Conservation (phyloP, 2,329 filamentous ascomycete genomes). For the Pseudogymnoascus sp. region DNA sequence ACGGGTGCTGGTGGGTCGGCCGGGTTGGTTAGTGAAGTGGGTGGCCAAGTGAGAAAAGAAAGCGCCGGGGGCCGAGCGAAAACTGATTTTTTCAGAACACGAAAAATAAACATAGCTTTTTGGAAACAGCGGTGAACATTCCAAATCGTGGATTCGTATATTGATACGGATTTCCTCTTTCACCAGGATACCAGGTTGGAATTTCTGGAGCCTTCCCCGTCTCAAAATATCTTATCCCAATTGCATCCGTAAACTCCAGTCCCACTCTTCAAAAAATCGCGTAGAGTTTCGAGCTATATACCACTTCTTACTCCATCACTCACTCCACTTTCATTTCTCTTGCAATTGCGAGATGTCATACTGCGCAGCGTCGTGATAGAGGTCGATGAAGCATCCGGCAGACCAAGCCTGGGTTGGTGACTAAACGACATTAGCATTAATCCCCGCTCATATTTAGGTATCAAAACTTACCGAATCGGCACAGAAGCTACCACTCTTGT, state of each 20-base stretch:
- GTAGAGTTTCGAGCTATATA: neutral
- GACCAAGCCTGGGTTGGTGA: constrained; percentile 97
- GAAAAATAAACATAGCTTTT: neutral
- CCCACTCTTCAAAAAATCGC: neutral
- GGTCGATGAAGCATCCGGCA: constrained; percentile 83
- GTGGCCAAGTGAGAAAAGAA: neutral
- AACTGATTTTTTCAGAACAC: neutral
- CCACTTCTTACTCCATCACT: neutral
- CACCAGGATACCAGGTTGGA: neutral
- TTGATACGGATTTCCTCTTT: neutral
- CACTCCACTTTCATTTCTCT: constrained; percentile 1
- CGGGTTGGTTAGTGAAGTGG: constrained; percentile 1
- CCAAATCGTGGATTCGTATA: neutral
- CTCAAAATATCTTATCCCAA: neutral
- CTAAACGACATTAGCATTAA: constrained; percentile 39
- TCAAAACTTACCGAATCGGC: constrained; percentile 67
- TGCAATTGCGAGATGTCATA: constrained; percentile 21
- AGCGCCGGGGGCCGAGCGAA: neutral
- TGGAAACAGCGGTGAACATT: neutral
- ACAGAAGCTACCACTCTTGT: constrained; percentile 79
- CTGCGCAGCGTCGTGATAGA: constrained; percentile 80
- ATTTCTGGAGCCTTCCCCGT: neutral
- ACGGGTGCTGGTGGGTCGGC: neutral
- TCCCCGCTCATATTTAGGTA: constrained; percentile 14
- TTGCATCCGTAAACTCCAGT: neutral